Percentiles rank a stretch among this genome's conserved stretches.
phyloP scores from a whole-genome alignment of 2,329 filamentous ascomycete genomes.

The Penicillium digitatum region DNA sequence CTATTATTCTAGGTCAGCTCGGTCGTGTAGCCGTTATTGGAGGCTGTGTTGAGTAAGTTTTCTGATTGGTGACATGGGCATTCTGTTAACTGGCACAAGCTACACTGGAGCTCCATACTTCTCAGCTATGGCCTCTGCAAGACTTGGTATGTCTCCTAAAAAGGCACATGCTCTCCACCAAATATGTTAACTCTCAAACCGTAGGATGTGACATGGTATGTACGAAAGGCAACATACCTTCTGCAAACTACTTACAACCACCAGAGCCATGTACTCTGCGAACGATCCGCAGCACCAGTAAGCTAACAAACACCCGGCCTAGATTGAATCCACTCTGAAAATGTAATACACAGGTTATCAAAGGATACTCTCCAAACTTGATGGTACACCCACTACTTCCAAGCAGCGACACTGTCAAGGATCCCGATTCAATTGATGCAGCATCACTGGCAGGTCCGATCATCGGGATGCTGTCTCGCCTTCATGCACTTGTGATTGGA shows the following conservation, averaged over 20 bases:
- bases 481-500: constrained; percentile 90
- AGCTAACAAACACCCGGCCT: constrained; percentile 3
- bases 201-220: constrained; percentile 72
- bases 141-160: constrained; percentile 56
- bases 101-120: constrained; percentile 98
- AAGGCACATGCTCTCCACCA: neutral
- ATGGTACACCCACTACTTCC: constrained; percentile 98
- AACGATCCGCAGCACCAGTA: constrained; percentile 69
- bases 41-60: constrained; percentile 70
- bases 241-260: constrained; percentile 13
- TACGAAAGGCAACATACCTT: neutral
- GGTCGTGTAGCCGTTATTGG: constrained; percentile 91
- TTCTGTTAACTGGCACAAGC: constrained; percentile 31
- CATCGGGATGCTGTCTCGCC: constrained; percentile 73
- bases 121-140: constrained; percentile 92
- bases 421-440: constrained; percentile 48
- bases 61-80: neutral
- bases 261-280: constrained; percentile 84
- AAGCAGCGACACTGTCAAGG: constrained; percentile 56
- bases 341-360: constrained; percentile 64
- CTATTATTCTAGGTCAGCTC: constrained; percentile 65
- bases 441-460: constrained; percentile 66
- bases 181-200: neutral
- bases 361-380: constrained; percentile 94
- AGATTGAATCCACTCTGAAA: neutral